Base-by-base conservation (phyloP, 345 rosid genomes). In the Eucalyptus cladocalyx region DNA sequence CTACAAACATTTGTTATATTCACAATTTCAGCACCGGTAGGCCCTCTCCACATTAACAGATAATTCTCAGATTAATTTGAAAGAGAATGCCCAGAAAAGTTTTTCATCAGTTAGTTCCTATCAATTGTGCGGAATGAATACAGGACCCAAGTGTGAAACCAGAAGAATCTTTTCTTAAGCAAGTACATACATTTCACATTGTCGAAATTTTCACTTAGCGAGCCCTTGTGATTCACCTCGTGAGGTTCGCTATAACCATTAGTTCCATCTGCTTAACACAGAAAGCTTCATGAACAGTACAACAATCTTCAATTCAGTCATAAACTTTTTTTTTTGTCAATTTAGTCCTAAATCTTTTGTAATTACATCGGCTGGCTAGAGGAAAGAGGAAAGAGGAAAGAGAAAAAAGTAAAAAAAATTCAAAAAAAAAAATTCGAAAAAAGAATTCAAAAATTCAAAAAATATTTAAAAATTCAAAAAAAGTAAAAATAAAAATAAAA, bases 291-390 rank as follows among this genome's bases (percentile, higher is more conserved):
- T 69, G 43, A 69, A 34, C 13, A n/a, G 11, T 1, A n/a, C n/a
- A 15, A 18, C 9, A 7, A 51, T 0, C 56, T 18, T 18, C 0
- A 51, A 51, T 48, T 48, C 6, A 13, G 0, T 50, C 0, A 5
- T 50, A 48, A 50, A 47, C 7, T 5, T 15, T 50, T 50, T 13
- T 47, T 48, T 15, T 15, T 48, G 0, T 2, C 0, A 48, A 50
- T 15, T 5, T 15, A 15, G 53, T 50, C 1, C 6, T 50, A 15
- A 50, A 50, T 0, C 1, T 50, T 50, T 50, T 15, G 0, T 49
- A 49, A 15, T 49, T 49, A 1, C 3, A 0, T 5, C 0, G 3
- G 3, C 51, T 0, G 3, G 0, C 51, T 1, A 49, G 17, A 15
- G 37, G 37, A 37, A 37, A 37, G 50, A 13, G 18, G 0, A 49